Base-by-base conservation (phyloP, 805 yeast genomes). In the Ogataea wickerhamii region DNA sequence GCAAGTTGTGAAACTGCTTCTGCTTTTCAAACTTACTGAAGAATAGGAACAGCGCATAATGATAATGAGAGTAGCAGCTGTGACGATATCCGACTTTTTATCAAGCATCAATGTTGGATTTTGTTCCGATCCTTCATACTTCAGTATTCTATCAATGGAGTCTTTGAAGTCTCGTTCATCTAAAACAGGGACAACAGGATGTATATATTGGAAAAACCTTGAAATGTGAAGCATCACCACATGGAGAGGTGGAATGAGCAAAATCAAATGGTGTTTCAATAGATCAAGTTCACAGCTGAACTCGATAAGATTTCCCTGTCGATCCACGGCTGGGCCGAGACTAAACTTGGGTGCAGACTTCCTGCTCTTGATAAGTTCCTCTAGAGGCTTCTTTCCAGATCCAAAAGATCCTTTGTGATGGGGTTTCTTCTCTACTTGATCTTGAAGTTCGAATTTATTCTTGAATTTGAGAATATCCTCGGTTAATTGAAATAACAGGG, bases 111-210 rank as follows among this genome's bases (percentile, higher is more conserved):
- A 34, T 6, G 29, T 23, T 4, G 39, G 30, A 23, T 34, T 26
- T 3, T 29, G 7, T 8, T 18, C 18, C 18, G 36, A 18, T 13
- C 32, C 33, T 18, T 33, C 28, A 28, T 38, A 46, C 14, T 31
- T 23, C 5, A 74, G 38, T 4, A 75, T 63, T 25, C 63, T 52
- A 0, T 54, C 23, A 12, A 72, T 43, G 18, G 62, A 60, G 4
- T 33, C 37, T 28, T 53, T 58, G 37, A 71, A 68, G n/a, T 44
- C 44, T 0, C 18, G 26, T 42, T 72, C 76, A 42, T 73, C 76
- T 17, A 73, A 37, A 21, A 68, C 61, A 0, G 80, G 78, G 43
- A 71, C 58, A 35, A 63, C 69, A 4, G 78, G 76, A 45, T 72
- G 70, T 2, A 71, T 52, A 4, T 52, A 38, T 1, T 38, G 36